Evolutionary conservation across 2,329 filamentous ascomycete species (phyloP).

Genomic region (Alternaria metachromatica): DNA sequence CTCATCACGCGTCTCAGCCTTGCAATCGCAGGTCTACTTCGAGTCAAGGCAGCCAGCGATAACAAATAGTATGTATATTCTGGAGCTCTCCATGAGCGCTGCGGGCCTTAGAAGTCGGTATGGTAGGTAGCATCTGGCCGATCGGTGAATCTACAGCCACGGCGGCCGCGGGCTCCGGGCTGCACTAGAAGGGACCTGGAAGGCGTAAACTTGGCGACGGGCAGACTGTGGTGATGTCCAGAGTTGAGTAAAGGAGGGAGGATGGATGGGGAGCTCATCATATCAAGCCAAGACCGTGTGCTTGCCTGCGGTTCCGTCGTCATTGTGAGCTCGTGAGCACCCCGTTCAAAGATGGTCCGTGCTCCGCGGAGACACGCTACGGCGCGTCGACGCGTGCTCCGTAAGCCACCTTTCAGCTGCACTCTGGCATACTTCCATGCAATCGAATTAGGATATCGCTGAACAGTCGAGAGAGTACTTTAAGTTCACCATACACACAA

Average conservation of each 20-base stretch:
- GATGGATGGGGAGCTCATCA: neutral
- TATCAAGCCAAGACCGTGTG: neutral
- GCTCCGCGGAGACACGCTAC: slow-evolving; percentile 18
- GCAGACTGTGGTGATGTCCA: neutral
- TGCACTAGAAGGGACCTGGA: neutral
- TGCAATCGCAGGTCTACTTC: neutral
- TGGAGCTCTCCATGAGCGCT: neutral
- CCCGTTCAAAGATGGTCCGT: neutral
- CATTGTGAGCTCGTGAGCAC: slow-evolving; percentile 7
- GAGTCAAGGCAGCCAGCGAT: neutral
- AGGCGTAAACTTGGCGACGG: neutral
- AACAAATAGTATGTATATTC: neutral
- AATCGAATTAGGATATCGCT: neutral
- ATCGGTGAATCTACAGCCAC: neutral
- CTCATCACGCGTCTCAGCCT: slow-evolving; percentile 4
- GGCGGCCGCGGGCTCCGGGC: slow-evolving; percentile 3
- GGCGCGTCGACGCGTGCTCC: slow-evolving; percentile 25
- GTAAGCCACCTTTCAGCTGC: neutral
- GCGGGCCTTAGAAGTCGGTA: neutral
- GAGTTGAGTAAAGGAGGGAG: neutral
- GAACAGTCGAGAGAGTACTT: no score
- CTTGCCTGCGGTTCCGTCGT: neutral
- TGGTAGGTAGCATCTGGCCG: neutral
- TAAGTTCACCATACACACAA: neutral
- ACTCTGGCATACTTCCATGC: neutral